phyloP scores from a whole-genome alignment of 2,329 filamentous ascomycete species.

The Raffaelea albimanens region DNA sequence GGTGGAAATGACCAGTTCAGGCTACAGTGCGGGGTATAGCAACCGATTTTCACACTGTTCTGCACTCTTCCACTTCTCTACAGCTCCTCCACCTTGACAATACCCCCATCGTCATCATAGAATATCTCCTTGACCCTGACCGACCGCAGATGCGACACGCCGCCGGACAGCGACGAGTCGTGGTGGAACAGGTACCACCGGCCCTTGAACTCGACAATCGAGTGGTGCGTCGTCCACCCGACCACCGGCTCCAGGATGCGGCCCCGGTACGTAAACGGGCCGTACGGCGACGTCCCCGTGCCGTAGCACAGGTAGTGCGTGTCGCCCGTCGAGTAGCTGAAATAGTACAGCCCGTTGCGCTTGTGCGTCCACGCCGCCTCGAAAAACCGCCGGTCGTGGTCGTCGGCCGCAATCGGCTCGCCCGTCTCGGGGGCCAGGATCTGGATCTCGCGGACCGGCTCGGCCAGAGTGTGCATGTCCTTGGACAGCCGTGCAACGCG shows the following conservation, averaged over 20 bases:
- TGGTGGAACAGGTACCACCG: conserved; percentile 72
- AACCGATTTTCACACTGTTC: neutral
- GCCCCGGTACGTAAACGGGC: conserved; percentile 65
- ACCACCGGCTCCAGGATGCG: conserved; percentile 65
- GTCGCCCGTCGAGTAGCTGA: conserved; percentile 70
- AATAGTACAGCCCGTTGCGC: conserved; percentile 60
- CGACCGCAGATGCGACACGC: conserved; percentile 60
- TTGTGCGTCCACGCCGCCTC: conserved; percentile 77
- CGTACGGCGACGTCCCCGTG: conserved; percentile 51
- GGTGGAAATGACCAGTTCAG: neutral
- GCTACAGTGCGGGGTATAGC: neutral
- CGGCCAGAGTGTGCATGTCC: conserved; percentile 57
- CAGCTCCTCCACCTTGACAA: conserved; percentile 23
- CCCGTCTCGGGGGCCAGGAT: conserved; percentile 56
- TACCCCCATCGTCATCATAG: conserved; percentile 57
- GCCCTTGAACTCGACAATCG: conserved; percentile 62
- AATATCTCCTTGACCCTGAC: conserved; percentile 70
- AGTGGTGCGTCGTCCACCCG: conserved; percentile 77
- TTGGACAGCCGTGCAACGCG: conserved; percentile 54
- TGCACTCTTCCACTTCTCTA: neutral
- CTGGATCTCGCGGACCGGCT: conserved; percentile 46
- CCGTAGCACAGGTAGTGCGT: conserved; percentile 67
- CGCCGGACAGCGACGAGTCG: conserved; percentile 58
- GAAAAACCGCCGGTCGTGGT: conserved; percentile 69
- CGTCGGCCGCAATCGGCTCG: conserved; percentile 50